phyloP scores from a whole-genome alignment of 208 protist genomes.

The Leishmania major region DNA sequence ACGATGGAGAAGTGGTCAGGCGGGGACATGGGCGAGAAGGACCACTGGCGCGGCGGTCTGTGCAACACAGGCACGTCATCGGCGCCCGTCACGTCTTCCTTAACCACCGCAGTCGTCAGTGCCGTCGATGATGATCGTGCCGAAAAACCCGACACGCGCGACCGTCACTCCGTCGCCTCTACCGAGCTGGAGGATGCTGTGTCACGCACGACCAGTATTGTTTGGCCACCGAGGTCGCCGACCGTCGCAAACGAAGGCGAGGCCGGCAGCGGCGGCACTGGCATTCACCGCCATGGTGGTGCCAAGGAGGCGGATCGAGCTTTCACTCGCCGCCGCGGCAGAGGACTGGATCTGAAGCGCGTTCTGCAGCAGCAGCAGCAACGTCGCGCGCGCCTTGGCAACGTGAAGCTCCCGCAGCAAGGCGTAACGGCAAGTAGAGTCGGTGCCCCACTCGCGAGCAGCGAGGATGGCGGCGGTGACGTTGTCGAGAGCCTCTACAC shows the following conservation, averaged over 20 bases:
- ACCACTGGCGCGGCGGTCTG: not conserved
- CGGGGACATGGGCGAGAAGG: not conserved
- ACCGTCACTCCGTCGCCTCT: constrained; percentile 18
- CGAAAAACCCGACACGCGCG: constrained; percentile 1
- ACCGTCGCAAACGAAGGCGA: not conserved
- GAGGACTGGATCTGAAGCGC: constrained; percentile 22
- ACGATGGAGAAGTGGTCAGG: not conserved
- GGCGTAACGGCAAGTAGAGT: not conserved
- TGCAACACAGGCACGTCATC: not conserved
- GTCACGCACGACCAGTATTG: constrained; percentile 11
- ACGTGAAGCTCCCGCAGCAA: constrained; percentile 2
- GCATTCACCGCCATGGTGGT: not conserved
- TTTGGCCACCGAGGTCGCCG: constrained; percentile 22
- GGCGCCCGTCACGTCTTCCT: not conserved
- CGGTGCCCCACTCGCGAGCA: not conserved
- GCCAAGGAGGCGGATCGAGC: not conserved
- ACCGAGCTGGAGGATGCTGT: constrained; percentile 22
- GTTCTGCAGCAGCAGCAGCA: constrained; percentile 30
- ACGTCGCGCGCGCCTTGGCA: constrained; percentile 4
- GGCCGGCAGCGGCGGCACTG: not conserved
- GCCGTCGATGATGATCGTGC: not conserved
- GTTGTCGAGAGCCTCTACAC: constrained; percentile 22
- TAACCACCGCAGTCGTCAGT: not conserved
- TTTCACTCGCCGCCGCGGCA: constrained; percentile 13
- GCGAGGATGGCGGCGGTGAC: not conserved